phyloP scores from a whole-genome alignment of 2,329 filamentous ascomycete species.

The Ophiostoma sp. region DNA sequence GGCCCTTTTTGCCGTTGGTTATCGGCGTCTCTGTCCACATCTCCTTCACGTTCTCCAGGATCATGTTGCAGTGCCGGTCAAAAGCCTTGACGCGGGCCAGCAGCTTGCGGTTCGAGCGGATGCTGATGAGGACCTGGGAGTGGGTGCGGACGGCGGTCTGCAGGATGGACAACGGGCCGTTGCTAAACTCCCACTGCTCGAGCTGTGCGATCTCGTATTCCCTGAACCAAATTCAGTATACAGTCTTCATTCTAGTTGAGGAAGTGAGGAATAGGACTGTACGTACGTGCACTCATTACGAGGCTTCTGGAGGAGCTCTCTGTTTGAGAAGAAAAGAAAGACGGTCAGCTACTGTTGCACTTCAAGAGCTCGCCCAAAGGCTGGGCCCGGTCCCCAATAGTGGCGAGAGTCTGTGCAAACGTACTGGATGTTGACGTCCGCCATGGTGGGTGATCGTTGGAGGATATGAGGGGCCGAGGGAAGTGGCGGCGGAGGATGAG shows the following conservation, averaged over 20 bases:
- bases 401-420: background rate
- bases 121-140: slow-evolving; percentile 93
- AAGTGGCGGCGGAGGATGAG: background rate
- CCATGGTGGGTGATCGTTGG: slow-evolving; percentile 19
- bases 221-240: slow-evolving; percentile 46
- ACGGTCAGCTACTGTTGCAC: background rate
- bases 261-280: no score
- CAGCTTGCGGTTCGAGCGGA: slow-evolving; percentile 97
- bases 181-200: slow-evolving; percentile 56
- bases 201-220: slow-evolving; percentile 86
- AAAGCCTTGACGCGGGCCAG: slow-evolving; percentile 97
- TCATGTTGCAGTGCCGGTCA: slow-evolving; percentile 96
- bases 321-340: slow-evolving; percentile 5
- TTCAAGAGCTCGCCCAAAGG: background rate
- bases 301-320: slow-evolving; percentile 32
- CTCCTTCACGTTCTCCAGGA: slow-evolving; percentile 64
- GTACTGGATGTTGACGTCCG: slow-evolving; percentile 32
- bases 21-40: slow-evolving; percentile 98
- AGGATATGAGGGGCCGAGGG: background rate
- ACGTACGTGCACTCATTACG: slow-evolving; percentile 32
- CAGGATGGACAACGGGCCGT: slow-evolving; percentile 74
- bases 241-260: background rate
- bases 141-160: slow-evolving; percentile 95
- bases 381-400: background rate
- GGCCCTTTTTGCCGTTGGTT: slow-evolving; percentile 82